Evolutionary conservation across 164 flowering plant species (phyloP), one percentile per base, ranked within the genome.

Genomic region (Umbilicus rupestris): DNA sequence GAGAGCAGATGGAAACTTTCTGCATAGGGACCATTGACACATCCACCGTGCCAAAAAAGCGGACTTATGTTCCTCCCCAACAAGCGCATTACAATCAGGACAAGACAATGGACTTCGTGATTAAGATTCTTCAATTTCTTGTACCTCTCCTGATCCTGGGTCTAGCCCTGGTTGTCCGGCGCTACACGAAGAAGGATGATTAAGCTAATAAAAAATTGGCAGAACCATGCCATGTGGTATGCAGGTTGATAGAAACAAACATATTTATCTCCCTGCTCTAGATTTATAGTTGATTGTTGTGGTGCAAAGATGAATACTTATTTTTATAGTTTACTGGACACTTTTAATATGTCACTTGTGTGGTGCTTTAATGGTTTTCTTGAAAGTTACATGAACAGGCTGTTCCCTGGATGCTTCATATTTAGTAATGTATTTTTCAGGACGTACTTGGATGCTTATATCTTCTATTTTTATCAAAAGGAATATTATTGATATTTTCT

Each of bases 111-210:
- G 91, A 84, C 31, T 85, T 86, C 49, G 59, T 85, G 71, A 79
- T 86, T 47, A 90, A 87, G 85, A 77, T 87, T 50, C 73, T 93
- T 39, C 97, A 92, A 82, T 84, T 85, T 73, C 77, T 92, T 5
- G 87, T 92, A 22, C 97, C 98, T 35, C 77, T 90, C 52, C 15
- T 90, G 73, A 90, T 93, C 64, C 76, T 93, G 81, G 96, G 85
- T 39, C 70, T 90, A 67, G 98, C 98, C 47, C 70, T 93, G 69
- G 88, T 73, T 0, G 89, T 86, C 29, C 82, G 96, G 20, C 78
- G 76, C 67, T 88, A 69, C 78, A 85, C 90, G 75, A 90, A 85
- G 74, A 81, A 86, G 69, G 85, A 87, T 62, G 65, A 62, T 7
- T 62, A 62, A 39, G 65, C 39, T 20, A 62, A 35, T 62, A 30